Evolutionary conservation across 2,329 filamentous ascomycete species (phyloP).

Genomic region (Lasiodiplodia citricola): DNA sequence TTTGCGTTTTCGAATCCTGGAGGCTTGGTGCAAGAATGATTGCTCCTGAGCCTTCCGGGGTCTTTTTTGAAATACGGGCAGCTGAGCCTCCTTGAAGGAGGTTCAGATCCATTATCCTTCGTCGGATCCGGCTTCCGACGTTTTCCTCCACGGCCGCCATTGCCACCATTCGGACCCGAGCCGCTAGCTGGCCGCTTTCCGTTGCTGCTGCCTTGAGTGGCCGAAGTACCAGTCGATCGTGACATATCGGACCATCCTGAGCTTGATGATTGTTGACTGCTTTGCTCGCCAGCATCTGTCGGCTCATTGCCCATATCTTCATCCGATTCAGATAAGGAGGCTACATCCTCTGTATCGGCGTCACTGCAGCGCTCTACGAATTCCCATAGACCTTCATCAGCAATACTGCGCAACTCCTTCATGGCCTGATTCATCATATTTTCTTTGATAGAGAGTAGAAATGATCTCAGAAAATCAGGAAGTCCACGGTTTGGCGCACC

Average conservation of each 20-base stretch:
- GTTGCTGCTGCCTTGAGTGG: neutral
- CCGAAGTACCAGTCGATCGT: neutral
- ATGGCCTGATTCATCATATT: neutral
- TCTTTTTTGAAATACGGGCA: neutral
- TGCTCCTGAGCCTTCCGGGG: neutral
- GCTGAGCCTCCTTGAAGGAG: neutral
- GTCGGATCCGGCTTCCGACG: neutral
- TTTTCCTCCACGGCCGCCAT: neutral
- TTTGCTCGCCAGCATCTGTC: neutral
- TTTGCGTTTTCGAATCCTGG: neutral
- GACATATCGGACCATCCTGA: neutral
- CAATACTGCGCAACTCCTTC: neutral
- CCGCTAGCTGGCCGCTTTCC: neutral
- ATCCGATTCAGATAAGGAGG: neutral
- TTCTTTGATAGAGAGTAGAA: neutral
- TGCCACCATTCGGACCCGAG: neutral
- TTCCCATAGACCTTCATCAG: neutral
- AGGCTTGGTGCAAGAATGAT: neutral
- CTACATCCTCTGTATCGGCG: neutral
- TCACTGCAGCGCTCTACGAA: neutral
- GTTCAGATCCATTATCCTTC: neutral
- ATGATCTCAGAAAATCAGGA: neutral
- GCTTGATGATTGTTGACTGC: neutral
- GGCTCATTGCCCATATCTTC: neutral
- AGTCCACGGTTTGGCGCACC: neutral